Percentiles rank a stretch among this genome's conserved stretches.
Conservation (phyloP, 2,329 filamentous ascomycete species). For the Botrytis fabae region DNA sequence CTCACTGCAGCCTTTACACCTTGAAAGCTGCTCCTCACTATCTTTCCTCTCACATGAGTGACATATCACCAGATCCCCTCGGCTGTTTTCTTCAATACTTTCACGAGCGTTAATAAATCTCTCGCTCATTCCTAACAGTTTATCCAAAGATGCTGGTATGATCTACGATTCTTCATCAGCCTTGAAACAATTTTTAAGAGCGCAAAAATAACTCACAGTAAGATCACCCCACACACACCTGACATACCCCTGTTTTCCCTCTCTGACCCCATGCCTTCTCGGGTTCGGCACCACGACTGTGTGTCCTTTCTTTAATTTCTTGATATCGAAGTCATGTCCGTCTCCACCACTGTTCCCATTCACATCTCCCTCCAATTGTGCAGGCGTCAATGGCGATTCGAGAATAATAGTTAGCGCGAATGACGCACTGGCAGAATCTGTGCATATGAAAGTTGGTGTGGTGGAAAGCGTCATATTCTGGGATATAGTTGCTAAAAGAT, state of each 20-base stretch:
- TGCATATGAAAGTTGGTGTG: constrained; percentile 37
- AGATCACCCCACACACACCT: constrained; percentile 28
- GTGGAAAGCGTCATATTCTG: constrained; percentile 38
- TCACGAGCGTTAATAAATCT: constrained; percentile 14
- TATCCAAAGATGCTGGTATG: constrained; percentile 33
- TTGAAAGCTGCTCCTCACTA: constrained; percentile 26
- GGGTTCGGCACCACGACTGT: constrained; percentile 29
- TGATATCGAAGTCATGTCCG: constrained; percentile 29
- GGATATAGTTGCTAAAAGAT: constrained; percentile 34
- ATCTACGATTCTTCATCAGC: constrained; percentile 28
- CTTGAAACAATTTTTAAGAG: not conserved
- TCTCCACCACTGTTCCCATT: constrained; percentile 20
- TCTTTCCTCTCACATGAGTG: constrained; percentile 32
- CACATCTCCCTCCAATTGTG: constrained; percentile 22
- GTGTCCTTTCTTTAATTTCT: constrained; percentile 33
- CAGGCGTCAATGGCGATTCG: constrained; percentile 21
- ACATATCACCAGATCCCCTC: constrained; percentile 25
- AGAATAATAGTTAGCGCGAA: constrained; percentile 35
- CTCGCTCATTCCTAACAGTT: constrained; percentile 29
- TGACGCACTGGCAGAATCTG: constrained; percentile 27
- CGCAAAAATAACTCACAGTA: constrained; percentile 22
- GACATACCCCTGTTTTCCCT: constrained; percentile 37
- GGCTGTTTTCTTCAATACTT: not conserved
- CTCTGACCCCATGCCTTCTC: constrained; percentile 31
- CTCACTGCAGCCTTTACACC: constrained; percentile 36